Percentiles rank a stretch among this genome's conserved stretches.
Evolutionary conservation across 306 rosid species (phyloP).

Genomic region (Rosa multiflora): DNA sequence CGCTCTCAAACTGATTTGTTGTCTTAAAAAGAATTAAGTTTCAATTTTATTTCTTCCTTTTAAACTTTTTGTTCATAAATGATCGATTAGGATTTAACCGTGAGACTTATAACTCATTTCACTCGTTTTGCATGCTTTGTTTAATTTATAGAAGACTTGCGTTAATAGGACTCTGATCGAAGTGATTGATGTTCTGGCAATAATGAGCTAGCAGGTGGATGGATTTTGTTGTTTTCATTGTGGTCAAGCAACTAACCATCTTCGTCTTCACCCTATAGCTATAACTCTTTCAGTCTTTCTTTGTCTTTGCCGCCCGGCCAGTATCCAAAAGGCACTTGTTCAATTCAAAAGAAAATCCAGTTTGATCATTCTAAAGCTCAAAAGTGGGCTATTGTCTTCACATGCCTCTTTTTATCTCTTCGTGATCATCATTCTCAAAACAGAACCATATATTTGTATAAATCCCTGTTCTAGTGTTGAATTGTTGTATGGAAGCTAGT

Average conservation of each 20-base stretch:
- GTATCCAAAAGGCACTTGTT: neutral
- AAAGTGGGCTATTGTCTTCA: slow-evolving; percentile 42
- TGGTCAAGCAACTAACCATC: neutral
- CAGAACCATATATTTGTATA: neutral
- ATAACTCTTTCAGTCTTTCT: neutral
- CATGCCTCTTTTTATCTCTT: slow-evolving; percentile 19
- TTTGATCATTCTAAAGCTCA: slow-evolving; percentile 11
- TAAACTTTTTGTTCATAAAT: neutral
- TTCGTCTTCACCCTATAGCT: neutral
- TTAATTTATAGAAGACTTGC: neutral
- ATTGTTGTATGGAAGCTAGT: neutral
- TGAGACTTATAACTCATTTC: neutral
- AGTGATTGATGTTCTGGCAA: neutral
- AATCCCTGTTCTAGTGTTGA: neutral
- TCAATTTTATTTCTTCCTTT: neutral
- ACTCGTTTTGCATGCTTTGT: neutral
- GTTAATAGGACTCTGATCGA: neutral
- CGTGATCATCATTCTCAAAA: neutral
- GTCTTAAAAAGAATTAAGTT: too few relatives aligned
- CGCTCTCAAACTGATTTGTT: neutral
- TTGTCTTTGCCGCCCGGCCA: neutral
- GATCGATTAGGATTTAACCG: neutral
- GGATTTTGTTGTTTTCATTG: neutral
- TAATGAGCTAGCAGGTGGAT: neutral
- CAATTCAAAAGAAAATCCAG: neutral